Conservation (phyloP, 2,329 filamentous ascomycete genomes). For the Ceratocystis ficicola region DNA sequence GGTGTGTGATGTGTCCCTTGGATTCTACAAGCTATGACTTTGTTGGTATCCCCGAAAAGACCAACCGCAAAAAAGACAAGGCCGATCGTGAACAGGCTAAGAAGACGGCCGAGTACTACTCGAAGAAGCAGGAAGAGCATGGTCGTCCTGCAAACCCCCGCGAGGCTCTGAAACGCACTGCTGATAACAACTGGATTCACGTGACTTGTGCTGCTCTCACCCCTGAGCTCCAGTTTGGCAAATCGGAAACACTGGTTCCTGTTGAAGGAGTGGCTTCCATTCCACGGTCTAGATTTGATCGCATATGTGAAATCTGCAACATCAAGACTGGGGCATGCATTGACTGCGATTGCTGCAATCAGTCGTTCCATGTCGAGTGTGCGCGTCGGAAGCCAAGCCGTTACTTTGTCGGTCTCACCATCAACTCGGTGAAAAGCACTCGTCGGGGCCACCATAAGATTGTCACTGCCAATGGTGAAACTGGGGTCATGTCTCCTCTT, state of each 20-base stretch:
- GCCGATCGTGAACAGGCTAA: slow-evolving; percentile 72
- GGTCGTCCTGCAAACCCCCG: slow-evolving; percentile 74
- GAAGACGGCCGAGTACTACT: slow-evolving; percentile 69
- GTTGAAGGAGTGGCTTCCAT: slow-evolving; percentile 86
- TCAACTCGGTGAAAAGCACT: slow-evolving; percentile 79
- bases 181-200: slow-evolving; percentile 97
- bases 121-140: slow-evolving; percentile 67
- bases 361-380: slow-evolving; percentile 73
- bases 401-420: slow-evolving; percentile 78
- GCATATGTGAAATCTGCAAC: slow-evolving; percentile 76
- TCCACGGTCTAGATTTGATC: slow-evolving; percentile 56
- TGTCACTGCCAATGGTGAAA: slow-evolving; percentile 69
- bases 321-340: slow-evolving; percentile 65
- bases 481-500: slow-evolving; percentile 68
- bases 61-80: slow-evolving; percentile 60
- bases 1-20: slow-evolving; percentile 83
- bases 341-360: slow-evolving; percentile 62
- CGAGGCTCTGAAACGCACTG: slow-evolving; percentile 84
- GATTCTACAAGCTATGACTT: slow-evolving; percentile 71
- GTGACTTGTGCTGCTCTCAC: slow-evolving; percentile 87
- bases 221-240: slow-evolving; percentile 84
- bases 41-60: slow-evolving; percentile 55
- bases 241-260: slow-evolving; percentile 66
- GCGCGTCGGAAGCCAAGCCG: slow-evolving; percentile 58
- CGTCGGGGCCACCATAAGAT: slow-evolving; percentile 68